Evolutionary conservation across 106 monocot genomes (phyloP).

Genomic region (Chionographis japonica): DNA sequence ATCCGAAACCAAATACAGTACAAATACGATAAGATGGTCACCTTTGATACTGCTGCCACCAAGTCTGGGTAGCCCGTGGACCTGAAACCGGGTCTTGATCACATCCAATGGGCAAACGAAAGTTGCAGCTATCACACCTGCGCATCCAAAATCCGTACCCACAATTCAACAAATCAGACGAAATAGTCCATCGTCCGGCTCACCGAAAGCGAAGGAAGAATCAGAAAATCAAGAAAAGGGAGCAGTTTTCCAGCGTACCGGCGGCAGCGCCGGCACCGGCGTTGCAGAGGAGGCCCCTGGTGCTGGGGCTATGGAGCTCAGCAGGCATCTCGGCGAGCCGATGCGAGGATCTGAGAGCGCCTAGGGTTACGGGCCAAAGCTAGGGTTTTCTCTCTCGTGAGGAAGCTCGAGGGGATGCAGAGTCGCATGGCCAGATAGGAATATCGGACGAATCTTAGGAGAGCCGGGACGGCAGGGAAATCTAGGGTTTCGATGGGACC

Average conservation of each 20-base stretch:
- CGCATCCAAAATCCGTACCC: constrained; percentile 5
- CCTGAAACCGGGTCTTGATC: constrained; percentile 73
- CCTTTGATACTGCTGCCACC: constrained; percentile 30
- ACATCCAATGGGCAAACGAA: constrained; percentile 74
- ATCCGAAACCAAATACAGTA: too few relatives aligned
- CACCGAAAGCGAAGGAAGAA: neutral
- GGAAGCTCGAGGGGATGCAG: constrained; percentile 5
- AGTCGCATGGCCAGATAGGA: constrained; percentile 28
- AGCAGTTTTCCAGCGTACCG: constrained; percentile 12
- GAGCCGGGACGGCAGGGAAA: too few relatives aligned
- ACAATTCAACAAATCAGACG: neutral
- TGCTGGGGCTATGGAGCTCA: constrained; percentile 7
- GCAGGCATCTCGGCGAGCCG: constrained; percentile 3
- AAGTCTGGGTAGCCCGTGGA: constrained; percentile 44
- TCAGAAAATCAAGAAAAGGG: neutral
- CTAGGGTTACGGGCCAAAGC: neutral
- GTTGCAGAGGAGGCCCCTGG: constrained; percentile 48
- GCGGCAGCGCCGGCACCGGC: constrained; percentile 64
- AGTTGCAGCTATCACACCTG: constrained; percentile 60
- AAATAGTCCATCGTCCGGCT: neutral
- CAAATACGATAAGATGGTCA: neutral
- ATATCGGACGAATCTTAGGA: neutral
- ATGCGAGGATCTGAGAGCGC: constrained; percentile 1
- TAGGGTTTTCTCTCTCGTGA: constrained; percentile 22
- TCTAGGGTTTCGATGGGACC: constrained; percentile 6